phyloP scores from a whole-genome alignment of 495 filamentous ascomycete species.

The Hyaloscypha finlandica region DNA sequence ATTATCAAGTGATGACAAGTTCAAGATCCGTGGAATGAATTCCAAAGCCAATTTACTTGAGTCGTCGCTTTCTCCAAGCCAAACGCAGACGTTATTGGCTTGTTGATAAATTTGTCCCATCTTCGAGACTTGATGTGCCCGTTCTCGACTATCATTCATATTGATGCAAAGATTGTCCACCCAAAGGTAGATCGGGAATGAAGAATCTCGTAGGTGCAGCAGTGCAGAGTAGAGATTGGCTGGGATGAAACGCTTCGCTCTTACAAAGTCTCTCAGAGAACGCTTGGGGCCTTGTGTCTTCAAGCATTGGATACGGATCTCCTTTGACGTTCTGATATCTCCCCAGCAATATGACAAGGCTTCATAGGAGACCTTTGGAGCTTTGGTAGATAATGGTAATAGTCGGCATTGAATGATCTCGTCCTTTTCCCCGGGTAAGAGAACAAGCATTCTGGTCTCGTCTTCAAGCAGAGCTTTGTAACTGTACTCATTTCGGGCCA shows the following conservation, averaged over 20 bases:
- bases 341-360: conserved; percentile 7
- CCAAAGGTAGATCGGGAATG: conserved; percentile 2
- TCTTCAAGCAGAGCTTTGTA: neutral
- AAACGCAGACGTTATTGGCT: neutral
- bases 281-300: neutral
- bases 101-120: neutral
- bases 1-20: neutral
- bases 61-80: conserved; percentile 1
- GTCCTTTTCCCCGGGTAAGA: neutral
- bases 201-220: neutral
- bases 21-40: conserved; percentile 1
- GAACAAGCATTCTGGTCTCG: conserved; percentile 3
- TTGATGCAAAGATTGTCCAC: conserved; percentile 6
- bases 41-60: neutral
- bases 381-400: neutral
- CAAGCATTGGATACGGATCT: neutral
- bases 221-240: neutral
- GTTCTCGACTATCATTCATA: neutral
- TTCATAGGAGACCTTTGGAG: neutral
- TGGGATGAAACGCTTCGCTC: conserved; percentile 1
- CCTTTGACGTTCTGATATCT: neutral
- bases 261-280: neutral
- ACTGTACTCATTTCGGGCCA: neutral
- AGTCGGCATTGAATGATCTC: conserved; percentile 3
- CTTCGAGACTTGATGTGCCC: neutral